Evolutionary conservation across 23 red algal genomes (phyloP).

Genomic region (Pyropia yezoensis): DNA sequence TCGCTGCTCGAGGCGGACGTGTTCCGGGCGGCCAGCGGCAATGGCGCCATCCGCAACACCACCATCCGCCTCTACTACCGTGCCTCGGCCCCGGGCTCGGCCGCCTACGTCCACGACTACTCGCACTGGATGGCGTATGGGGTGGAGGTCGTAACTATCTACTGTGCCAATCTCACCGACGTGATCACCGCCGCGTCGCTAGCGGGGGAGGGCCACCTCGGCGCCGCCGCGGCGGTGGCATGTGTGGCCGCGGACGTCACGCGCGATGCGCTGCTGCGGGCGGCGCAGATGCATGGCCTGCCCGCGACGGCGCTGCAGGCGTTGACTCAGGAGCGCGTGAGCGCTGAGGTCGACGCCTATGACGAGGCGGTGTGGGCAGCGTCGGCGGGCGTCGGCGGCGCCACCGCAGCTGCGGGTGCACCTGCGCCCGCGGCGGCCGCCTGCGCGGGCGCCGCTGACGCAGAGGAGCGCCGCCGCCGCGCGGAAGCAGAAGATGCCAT

Average conservation of each 20-base stretch:
- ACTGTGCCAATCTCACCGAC: slow-evolving; percentile 13
- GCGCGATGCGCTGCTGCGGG: slow-evolving; percentile 3
- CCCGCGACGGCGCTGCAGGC: slow-evolving; percentile 10
- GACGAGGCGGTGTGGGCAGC: neutral
- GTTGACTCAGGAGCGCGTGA: slow-evolving; percentile 10
- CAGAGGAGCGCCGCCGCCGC: slow-evolving; percentile 7
- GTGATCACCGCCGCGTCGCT: slow-evolving; percentile 2
- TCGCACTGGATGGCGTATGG: slow-evolving; percentile 68
- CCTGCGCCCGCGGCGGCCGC: neutral
- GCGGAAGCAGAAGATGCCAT: slow-evolving; percentile 20
- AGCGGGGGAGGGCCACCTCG: slow-evolving; percentile 6
- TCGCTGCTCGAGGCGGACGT: slow-evolving; percentile 49
- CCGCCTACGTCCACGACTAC: slow-evolving; percentile 48
- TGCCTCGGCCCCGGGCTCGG: slow-evolving; percentile 9
- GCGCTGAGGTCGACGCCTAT: neutral
- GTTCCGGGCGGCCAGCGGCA: slow-evolving; percentile 61
- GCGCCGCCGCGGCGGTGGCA: slow-evolving; percentile 20
- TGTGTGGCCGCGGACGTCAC: slow-evolving; percentile 19
- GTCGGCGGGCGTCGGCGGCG: neutral
- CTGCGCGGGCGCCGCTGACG: slow-evolving; percentile 3
- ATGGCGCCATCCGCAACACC: slow-evolving; percentile 52
- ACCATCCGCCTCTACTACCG: slow-evolving; percentile 29
- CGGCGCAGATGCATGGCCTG: slow-evolving; percentile 17
- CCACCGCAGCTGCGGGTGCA: neutral
- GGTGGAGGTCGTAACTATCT: slow-evolving; percentile 43